Evolutionary conservation across 805 yeast species (phyloP).

Genomic region (Metschnikowia dekortorum): DNA sequence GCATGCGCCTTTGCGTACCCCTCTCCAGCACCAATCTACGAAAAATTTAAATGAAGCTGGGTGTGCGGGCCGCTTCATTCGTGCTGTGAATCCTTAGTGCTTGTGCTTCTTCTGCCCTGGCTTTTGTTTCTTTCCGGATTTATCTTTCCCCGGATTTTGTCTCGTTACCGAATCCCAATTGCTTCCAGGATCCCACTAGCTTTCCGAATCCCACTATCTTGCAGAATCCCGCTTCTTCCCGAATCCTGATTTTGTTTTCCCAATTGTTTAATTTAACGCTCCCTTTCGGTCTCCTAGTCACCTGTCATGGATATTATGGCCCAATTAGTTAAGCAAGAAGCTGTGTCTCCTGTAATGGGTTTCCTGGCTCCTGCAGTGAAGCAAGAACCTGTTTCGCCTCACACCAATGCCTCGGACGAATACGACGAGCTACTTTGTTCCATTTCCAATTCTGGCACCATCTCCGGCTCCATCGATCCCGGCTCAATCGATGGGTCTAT

Average conservation of each 20-base stretch:
- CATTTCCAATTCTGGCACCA: not conserved
- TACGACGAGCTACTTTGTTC: not conserved
- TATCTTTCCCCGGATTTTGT: not conserved
- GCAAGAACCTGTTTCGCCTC: conserved; percentile 1
- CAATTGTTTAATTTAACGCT: too few relatives aligned
- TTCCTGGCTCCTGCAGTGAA: not conserved
- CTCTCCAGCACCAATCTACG: conserved; percentile 12
- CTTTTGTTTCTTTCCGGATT: not conserved
- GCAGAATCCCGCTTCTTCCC: too few relatives aligned
- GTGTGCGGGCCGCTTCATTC: not conserved
- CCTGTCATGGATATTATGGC: not conserved
- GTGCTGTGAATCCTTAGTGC: not conserved
- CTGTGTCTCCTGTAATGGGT: not conserved
- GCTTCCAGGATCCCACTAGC: too few relatives aligned
- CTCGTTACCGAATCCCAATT: too few relatives aligned
- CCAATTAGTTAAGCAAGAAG: not conserved
- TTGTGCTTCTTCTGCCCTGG: not conserved
- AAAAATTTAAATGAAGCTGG: conserved; percentile 7
- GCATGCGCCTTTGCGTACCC: conserved; percentile 10
- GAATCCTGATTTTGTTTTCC: too few relatives aligned
- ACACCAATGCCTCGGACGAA: not conserved
- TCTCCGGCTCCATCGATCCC: not conserved
- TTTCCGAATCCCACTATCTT: too few relatives aligned
- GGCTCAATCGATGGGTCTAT: not conserved
- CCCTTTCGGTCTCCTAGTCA: not conserved